Evolutionary conservation across 1,139 yeast genomes (phyloP).

Genomic region (Diutina mesorugosa): DNA sequence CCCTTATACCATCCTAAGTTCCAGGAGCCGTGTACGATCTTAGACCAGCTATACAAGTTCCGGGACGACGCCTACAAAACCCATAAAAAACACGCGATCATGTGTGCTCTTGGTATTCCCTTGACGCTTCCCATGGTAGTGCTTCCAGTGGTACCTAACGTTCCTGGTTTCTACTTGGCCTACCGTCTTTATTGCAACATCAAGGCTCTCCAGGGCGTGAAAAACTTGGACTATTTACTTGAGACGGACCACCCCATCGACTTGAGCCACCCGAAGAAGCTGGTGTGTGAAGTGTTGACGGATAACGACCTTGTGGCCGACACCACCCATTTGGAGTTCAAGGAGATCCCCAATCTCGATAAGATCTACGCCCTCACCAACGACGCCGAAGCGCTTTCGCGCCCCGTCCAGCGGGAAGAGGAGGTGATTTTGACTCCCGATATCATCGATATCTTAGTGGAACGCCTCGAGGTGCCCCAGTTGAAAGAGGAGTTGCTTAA

Average conservation of each 20-base stretch:
- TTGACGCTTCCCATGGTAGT: slow-evolving; percentile 69
- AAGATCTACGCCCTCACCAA: neutral
- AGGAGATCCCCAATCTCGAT: slow-evolving; percentile 5
- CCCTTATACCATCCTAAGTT: slow-evolving; percentile 30
- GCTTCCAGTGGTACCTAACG: slow-evolving; percentile 80
- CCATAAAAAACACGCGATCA: slow-evolving; percentile 21
- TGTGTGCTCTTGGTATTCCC: slow-evolving; percentile 57
- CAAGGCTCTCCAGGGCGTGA: slow-evolving; percentile 68
- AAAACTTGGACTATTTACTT: slow-evolving; percentile 46
- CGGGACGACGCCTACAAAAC: slow-evolving; percentile 14
- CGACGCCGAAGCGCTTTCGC: neutral
- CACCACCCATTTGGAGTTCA: slow-evolving; percentile 5
- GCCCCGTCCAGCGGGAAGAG: neutral
- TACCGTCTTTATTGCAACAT: slow-evolving; percentile 78
- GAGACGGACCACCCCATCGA: slow-evolving; percentile 8
- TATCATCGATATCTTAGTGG: neutral
- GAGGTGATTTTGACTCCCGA: neutral
- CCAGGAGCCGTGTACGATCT: slow-evolving; percentile 19
- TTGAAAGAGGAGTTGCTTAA: neutral
- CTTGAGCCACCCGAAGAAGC: neutral
- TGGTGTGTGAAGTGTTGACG: neutral
- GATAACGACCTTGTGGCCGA: slow-evolving; percentile 3
- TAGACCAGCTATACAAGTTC: slow-evolving; percentile 19
- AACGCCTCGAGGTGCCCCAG: neutral
- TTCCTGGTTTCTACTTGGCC: slow-evolving; percentile 85